Conservation (phyloP, 225 moss, liverwort and hornwort genomes). For the Rhytidiadelphus loreus region DNA sequence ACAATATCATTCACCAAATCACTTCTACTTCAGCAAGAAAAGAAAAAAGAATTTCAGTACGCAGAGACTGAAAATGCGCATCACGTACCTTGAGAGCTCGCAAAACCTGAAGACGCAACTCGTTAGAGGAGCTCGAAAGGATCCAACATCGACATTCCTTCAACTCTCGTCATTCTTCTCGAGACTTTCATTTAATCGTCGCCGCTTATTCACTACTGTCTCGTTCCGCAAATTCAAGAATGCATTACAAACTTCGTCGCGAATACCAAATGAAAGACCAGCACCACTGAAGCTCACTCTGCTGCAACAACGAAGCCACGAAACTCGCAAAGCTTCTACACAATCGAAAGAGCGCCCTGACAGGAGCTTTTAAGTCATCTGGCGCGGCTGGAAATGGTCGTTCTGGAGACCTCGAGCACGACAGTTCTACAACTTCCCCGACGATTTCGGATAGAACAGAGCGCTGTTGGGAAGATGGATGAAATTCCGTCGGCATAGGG, state of each 20-base stretch:
- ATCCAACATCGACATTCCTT: constrained; percentile 1
- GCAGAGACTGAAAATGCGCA: not conserved
- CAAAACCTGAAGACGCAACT: not conserved
- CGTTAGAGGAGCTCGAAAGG: not conserved
- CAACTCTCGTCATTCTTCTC: constrained; percentile 2
- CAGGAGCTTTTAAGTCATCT: not conserved
- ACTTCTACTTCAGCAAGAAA: not conserved
- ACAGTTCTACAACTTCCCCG: not conserved
- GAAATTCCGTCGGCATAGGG: not conserved
- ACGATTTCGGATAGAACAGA: not conserved
- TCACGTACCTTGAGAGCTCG: not conserved
- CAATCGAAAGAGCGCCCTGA: not conserved
- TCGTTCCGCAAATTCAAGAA: not conserved
- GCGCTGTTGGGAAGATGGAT: not conserved
- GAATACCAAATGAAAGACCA: not conserved
- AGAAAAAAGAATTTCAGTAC: too few species aligned
- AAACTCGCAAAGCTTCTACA: not conserved
- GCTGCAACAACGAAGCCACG: not conserved
- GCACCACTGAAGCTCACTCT: not conserved
- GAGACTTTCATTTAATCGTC: constrained; percentile 5
- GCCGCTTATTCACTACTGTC: not conserved
- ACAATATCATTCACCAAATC: not conserved
- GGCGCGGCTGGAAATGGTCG: not conserved
- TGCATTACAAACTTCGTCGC: not conserved
- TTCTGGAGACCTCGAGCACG: not conserved